A percentile compares a stretch with the other conserved stretches of the same genome.
Evolutionary conservation across 257 asterid genomes (phyloP).

Genomic region (Fraxinus anomala): DNA sequence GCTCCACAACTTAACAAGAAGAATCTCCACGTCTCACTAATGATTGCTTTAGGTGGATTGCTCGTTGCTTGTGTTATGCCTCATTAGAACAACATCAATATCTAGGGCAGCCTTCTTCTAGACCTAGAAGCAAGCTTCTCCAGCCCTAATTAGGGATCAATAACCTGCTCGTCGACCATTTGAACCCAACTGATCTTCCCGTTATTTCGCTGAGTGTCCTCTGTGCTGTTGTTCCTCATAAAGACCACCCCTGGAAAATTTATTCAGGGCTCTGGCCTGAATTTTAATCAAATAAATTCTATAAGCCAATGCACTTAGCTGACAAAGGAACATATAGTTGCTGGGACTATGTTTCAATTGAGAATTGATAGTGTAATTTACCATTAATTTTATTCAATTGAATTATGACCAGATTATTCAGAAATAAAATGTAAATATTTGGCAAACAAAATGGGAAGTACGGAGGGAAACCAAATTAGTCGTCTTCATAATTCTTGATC

Average conservation of each 20-base stretch:
- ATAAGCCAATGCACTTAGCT: no score
- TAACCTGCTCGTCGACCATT: constrained; percentile 32
- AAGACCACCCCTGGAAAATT: constrained; percentile 14
- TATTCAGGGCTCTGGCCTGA: no score
- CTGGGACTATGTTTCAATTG: no score
- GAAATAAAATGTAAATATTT: no score
- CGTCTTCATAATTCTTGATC: no score
- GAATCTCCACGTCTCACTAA: constrained; percentile 21
- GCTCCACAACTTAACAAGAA: not conserved
- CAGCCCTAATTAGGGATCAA: constrained; percentile 18
- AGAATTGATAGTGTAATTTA: no score
- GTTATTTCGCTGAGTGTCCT: constrained; percentile 19
- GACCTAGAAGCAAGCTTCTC: constrained; percentile 9
- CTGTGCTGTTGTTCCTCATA: constrained; percentile 18
- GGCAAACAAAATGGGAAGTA: no score
- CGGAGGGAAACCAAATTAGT: no score
- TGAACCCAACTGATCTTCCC: constrained; percentile 40
- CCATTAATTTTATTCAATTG: no score
- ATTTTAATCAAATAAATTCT: no score
- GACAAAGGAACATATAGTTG: no score
- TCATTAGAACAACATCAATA: constrained; percentile 18
- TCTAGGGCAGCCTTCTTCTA: not conserved
- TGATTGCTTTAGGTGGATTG: constrained; percentile 23
- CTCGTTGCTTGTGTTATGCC: constrained; percentile 26
- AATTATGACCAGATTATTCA: no score